Conservation (phyloP, 208 protist species). For the Endotrypanum monterogeii region DNA sequence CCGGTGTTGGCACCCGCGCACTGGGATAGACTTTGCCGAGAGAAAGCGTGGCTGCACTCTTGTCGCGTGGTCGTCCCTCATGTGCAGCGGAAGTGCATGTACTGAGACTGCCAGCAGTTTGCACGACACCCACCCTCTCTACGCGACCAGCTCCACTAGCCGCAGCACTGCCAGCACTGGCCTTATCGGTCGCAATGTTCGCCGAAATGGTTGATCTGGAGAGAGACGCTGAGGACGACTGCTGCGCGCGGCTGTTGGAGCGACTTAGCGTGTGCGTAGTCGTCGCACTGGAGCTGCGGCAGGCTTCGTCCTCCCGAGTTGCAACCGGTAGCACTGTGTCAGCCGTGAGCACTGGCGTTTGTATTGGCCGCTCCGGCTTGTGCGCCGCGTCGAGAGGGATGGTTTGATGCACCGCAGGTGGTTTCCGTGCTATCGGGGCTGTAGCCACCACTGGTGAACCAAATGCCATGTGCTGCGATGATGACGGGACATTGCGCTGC, state of each 20-base stretch:
- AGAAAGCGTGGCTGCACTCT: neutral
- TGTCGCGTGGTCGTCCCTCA: neutral
- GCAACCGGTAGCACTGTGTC: constrained; percentile 30
- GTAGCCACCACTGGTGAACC: neutral
- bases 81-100: neutral
- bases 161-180: neutral
- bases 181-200: neutral
- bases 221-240: constrained; percentile 1
- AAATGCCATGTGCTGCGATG: constrained; percentile 5
- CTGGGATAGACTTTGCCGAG: neutral
- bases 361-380: neutral
- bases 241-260: constrained; percentile 17
- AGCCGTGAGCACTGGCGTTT: constrained; percentile 14
- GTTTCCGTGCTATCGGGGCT: constrained; percentile 6
- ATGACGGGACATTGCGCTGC: neutral
- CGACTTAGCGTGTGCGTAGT: constrained; percentile 25
- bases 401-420: neutral
- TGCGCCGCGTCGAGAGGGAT: neutral
- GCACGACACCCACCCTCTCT: neutral
- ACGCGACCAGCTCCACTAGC: neutral
- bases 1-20: neutral
- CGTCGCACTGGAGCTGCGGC: constrained; percentile 20
- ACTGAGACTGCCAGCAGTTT: neutral
- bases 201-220: neutral
- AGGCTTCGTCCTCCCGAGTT: constrained; percentile 18